phyloP scores from a whole-genome alignment of 345 rosid genomes.

The Crucihimalaya himalaica region DNA sequence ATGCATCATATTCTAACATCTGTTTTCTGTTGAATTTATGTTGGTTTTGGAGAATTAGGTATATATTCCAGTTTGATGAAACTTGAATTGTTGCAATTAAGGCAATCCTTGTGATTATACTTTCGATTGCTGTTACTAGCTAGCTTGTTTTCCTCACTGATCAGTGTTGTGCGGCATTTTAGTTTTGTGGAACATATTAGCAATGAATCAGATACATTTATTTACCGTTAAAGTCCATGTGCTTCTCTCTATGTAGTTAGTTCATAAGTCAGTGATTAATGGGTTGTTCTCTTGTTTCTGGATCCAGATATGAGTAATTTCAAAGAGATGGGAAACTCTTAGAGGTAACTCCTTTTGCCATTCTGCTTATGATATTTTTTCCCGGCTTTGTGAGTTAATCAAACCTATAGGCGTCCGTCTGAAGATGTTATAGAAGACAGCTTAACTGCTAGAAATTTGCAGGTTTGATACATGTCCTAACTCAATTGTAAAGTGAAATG shows the following conservation, averaged over 20 bases:
- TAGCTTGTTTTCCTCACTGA: slow-evolving; percentile 3
- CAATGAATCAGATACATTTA: neutral
- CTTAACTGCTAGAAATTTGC: slow-evolving; percentile 77
- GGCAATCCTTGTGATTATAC: neutral
- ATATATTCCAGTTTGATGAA: neutral
- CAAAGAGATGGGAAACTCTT: slow-evolving; percentile 74
- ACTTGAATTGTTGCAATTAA: neutral
- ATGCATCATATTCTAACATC: no score
- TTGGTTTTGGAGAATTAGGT: slow-evolving; percentile 10
- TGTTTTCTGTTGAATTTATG: slow-evolving; percentile 9
- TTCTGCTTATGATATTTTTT: neutral
- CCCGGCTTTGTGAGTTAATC: neutral
- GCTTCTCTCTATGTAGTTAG: slow-evolving; percentile 1
- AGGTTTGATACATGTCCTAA: slow-evolving; percentile 44
- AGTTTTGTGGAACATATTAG: no score
- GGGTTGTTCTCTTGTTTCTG: slow-evolving; percentile 23
- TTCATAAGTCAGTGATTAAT: slow-evolving; percentile 12
- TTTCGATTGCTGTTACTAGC: slow-evolving; percentile 1
- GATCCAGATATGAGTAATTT: slow-evolving; percentile 67
- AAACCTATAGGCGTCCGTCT: neutral
- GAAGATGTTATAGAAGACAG: slow-evolving; percentile 58
- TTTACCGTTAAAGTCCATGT: neutral
- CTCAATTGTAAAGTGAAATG: neutral
- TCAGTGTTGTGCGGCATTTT: neutral
- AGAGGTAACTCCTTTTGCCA: slow-evolving; percentile 51